Evolutionary conservation across 2,329 filamentous ascomycete genomes (phyloP).

Genomic region (Tolypocladium pustulatum): DNA sequence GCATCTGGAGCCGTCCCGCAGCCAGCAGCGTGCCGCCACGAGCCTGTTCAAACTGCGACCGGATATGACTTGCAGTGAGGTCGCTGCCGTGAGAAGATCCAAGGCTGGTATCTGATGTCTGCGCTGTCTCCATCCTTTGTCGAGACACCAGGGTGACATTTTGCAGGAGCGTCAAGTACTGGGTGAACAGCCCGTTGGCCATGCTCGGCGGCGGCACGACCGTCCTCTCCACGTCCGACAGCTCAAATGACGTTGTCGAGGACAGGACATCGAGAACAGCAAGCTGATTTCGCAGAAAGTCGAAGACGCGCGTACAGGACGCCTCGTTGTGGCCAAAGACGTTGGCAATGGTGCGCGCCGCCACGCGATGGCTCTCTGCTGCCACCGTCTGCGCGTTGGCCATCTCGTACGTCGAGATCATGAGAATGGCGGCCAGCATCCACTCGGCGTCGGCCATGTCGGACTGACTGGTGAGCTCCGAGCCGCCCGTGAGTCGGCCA

Average conservation of each 20-base stretch:
- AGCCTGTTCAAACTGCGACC: conserved; percentile 14
- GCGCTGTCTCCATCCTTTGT: background rate
- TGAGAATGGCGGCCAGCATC: conserved; percentile 19
- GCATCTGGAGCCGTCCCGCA: conserved; percentile 12
- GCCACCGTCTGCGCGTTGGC: conserved; percentile 13
- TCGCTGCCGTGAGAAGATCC: background rate
- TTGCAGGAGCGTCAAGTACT: conserved; percentile 12
- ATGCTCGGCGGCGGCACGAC: conserved; percentile 11
- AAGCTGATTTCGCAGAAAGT: conserved; percentile 18
- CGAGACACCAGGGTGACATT: conserved; percentile 10
- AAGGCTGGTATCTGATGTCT: background rate
- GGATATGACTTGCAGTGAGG: conserved; percentile 1
- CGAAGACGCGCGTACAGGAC: conserved; percentile 11
- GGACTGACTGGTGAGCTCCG: conserved; percentile 9
- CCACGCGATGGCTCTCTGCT: conserved; percentile 16
- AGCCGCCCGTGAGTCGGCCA: conserved; percentile 9
- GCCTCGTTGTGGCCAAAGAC: conserved; percentile 12
- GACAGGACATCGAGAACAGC: conserved; percentile 16
- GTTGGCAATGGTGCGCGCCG: conserved; percentile 17
- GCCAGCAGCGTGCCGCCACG: conserved; percentile 16
- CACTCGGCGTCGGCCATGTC: conserved; percentile 17
- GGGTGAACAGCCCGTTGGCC: conserved; percentile 13
- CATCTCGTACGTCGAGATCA: conserved; percentile 19
- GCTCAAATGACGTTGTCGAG: conserved; percentile 16
- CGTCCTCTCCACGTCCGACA: conserved; percentile 11